Percentiles rank a stretch among this genome's conserved stretches.
These are phyloP conservation scores for Akanthomyces lecanii DNA, from an alignment of 2,329 filamentous ascomycete species.

Conservation along the genomic window DNA sequence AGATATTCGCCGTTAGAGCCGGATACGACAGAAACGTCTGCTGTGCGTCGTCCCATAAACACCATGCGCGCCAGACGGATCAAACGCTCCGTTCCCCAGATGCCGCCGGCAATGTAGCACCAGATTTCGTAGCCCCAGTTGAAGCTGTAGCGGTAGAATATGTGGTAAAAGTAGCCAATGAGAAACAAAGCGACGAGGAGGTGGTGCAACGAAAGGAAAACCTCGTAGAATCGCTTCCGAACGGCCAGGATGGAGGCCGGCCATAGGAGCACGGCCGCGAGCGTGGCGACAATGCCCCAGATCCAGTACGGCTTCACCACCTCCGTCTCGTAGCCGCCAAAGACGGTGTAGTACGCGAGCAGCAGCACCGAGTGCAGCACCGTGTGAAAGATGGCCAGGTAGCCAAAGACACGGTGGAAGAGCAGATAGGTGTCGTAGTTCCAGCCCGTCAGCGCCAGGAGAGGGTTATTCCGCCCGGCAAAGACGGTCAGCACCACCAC, in stretches of 20 bases:
- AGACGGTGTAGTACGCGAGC: conserved; percentile 24
- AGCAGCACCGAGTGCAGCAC: conserved; percentile 43
- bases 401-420: conserved; percentile 41
- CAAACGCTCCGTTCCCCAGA: conserved; percentile 31
- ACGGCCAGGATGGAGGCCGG: conserved; percentile 27
- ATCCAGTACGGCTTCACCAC: conserved; percentile 28
- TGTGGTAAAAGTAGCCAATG: conserved; percentile 33
- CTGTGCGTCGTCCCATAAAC: conserved; percentile 22
- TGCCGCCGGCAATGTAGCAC: conserved; percentile 29
- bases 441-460: conserved; percentile 35
- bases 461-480: conserved; percentile 32
- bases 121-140: conserved; percentile 38
- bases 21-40: conserved; percentile 23
- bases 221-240: conserved; percentile 29
- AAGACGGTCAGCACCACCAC: conserved; percentile 32
- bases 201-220: conserved; percentile 33
- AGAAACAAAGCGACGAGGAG: conserved; percentile 31
- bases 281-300: conserved; percentile 31
- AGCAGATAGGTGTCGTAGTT: conserved; percentile 33
- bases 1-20: conserved; percentile 29
- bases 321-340: conserved; percentile 26
- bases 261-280: conserved; percentile 26
- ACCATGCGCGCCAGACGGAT: conserved; percentile 26
- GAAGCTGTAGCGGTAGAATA: conserved; percentile 31
- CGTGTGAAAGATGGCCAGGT: conserved; percentile 77